Percentiles rank a stretch among this genome's conserved stretches.
phyloP scores from a whole-genome alignment of 1,284 basidiomycete genomes.

The Apiotrichum gamsii region DNA sequence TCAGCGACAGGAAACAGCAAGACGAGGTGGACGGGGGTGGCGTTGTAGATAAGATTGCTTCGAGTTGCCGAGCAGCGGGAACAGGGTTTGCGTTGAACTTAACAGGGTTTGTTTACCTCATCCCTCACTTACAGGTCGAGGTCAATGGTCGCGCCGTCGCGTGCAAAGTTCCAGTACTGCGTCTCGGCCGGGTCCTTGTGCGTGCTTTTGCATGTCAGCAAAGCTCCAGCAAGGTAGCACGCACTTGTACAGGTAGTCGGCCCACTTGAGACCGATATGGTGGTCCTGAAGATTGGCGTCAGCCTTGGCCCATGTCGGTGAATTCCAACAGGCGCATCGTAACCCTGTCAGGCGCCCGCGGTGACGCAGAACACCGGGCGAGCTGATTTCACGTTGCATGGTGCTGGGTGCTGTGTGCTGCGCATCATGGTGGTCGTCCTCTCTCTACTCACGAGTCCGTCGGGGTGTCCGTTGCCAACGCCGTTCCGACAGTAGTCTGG shows the following conservation, averaged over 20 bases:
- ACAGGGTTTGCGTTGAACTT: neutral
- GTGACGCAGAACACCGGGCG: too few species aligned
- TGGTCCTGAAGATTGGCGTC: slow-evolving; percentile 10
- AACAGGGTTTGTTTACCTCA: too few species aligned
- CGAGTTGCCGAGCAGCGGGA: too few species aligned
- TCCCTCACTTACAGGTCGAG: slow-evolving; percentile 3
- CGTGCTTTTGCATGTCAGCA: slow-evolving; percentile 1
- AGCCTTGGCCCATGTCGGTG: too few species aligned
- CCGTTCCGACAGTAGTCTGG: slow-evolving; percentile 15
- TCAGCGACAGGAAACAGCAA: too few species aligned
- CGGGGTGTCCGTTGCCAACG: slow-evolving; percentile 16
- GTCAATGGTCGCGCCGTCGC: slow-evolving; percentile 18
- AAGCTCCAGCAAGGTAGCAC: neutral
- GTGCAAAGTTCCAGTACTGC: slow-evolving; percentile 20
- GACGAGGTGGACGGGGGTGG: too few species aligned
- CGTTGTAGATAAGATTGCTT: too few species aligned
- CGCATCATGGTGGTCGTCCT: too few species aligned
- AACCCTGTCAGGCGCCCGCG: too few species aligned
- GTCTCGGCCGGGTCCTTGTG: slow-evolving; percentile 15
- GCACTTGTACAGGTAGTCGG: slow-evolving; percentile 22
- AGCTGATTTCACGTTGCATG: too few species aligned
- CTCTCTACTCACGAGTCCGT: slow-evolving; percentile 10
- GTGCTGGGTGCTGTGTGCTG: too few species aligned
- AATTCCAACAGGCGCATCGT: too few species aligned
- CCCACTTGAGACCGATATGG: slow-evolving; percentile 22